Conservation (phyloP, 495 filamentous ascomycete genomes). For the Pseudotulostoma volvatum region DNA sequence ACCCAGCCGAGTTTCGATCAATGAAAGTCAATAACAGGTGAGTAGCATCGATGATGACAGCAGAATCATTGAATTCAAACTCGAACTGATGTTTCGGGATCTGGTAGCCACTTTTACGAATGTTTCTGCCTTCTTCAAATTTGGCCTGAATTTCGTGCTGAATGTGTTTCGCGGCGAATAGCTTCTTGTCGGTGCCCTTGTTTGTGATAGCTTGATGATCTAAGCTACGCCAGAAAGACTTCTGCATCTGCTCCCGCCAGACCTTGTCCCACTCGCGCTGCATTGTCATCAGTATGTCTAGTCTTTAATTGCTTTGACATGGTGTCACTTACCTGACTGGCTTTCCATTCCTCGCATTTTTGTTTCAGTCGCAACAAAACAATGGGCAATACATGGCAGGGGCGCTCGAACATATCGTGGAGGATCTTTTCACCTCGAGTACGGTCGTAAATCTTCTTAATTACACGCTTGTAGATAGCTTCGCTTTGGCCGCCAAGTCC, state of each 20-base stretch:
- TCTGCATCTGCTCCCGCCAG: slow-evolving; percentile 85
- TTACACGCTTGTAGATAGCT: slow-evolving; percentile 86
- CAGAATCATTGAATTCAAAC: slow-evolving; percentile 55
- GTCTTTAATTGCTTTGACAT: background rate
- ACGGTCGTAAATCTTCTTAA: slow-evolving; percentile 94
- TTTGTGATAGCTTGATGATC: slow-evolving; percentile 86
- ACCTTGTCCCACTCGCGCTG: slow-evolving; percentile 97
- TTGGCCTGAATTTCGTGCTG: slow-evolving; percentile 73
- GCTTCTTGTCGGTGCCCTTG: slow-evolving; percentile 72
- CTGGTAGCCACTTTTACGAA: slow-evolving; percentile 41
- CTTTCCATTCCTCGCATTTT: slow-evolving; percentile 93
- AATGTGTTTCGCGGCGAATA: slow-evolving; percentile 72
- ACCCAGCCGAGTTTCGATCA: slow-evolving; percentile 48
- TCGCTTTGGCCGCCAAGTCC: slow-evolving; percentile 87
- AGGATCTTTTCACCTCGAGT: slow-evolving; percentile 72
- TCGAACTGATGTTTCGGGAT: slow-evolving; percentile 54
- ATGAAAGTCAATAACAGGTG: slow-evolving; percentile 64
- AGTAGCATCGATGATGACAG: slow-evolving; percentile 65
- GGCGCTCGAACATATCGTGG: slow-evolving; percentile 61
- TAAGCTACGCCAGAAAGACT: slow-evolving; percentile 84
- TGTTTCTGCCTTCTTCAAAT: slow-evolving; percentile 64
- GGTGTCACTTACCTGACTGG: slow-evolving; percentile 42
- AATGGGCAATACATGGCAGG: slow-evolving; percentile 69
- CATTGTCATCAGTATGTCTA: too few relatives aligned
- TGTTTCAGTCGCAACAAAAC: slow-evolving; percentile 77